Evolutionary conservation across 2,329 filamentous ascomycete genomes (phyloP), one percentile per base, ranked within the genome.

Genomic region (Aspergillus melleus): DNA sequence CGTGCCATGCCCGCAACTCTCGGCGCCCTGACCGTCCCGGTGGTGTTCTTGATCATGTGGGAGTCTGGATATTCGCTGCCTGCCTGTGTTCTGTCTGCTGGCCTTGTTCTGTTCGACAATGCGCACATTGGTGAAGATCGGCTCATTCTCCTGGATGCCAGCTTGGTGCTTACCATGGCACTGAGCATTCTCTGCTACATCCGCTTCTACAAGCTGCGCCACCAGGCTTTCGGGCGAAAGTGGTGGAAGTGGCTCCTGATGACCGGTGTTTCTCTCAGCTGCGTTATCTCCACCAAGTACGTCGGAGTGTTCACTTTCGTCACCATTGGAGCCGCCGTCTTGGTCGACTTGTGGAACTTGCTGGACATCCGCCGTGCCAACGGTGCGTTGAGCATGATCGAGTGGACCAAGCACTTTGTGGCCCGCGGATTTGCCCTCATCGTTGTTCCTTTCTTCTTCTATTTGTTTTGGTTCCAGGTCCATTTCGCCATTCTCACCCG

Each of bases 161-260:
- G 93, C 4, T 83, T 99, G 61, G 91, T 99, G 61, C 87, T 98
- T 64, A 92, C 94, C 76, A 98, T 99, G 92, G 92, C 95, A 5
- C 89, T 95, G 78, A 96, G 92, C 76, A 84, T 99, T 58, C 84
- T 97, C 58, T 92, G 86, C 82, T 99, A 99, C 78, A 90, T 99
- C 78, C 92, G 93, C 68, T 99, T 98, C 80, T 98, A 98, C 83
- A 99, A 98, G 84, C 82, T 94, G 67, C 87, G 95, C 68, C 93
- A 98, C 70, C 84, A 88, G 65, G 85, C 95, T 3, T 99, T 99
- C 76, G 87, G 90, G 61, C 87, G 92, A 63, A 98, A 99, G 80
- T 99, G 95, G 95, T 99, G 95, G 95, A 99, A 99, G 79, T 99
- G 95, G 95, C 86, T 99, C 61, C 87, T 99, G 63, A 79, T 98